phyloP scores from a whole-genome alignment of 1,284 basidiomycete genomes.

The Austroboletus rostrupii region DNA sequence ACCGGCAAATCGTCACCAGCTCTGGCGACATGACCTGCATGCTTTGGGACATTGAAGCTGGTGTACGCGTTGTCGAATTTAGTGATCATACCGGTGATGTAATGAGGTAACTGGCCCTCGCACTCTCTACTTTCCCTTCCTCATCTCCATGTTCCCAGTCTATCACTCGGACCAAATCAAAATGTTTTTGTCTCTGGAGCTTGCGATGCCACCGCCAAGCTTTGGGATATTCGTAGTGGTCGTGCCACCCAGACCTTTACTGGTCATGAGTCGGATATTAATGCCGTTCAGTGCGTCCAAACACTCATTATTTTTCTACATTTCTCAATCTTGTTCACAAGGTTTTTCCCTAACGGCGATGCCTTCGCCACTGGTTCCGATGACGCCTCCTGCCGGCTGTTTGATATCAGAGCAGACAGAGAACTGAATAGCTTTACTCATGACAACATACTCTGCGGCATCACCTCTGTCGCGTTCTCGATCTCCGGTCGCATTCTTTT shows the following conservation, averaged over 20 bases:
- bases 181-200: conserved; percentile 98
- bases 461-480: conserved; percentile 98
- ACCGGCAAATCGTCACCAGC: conserved; percentile 94
- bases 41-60: conserved; percentile 99
- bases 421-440: conserved; percentile 96
- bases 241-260: conserved; percentile 98
- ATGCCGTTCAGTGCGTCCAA: conserved; percentile 86
- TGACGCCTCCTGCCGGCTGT: conserved; percentile 96
- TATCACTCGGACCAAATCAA: conserved; percentile 91
- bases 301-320: conserved; percentile 13
- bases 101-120: conserved; percentile 71
- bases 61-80: conserved; percentile 93
- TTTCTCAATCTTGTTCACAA: conserved; percentile 32
- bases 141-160: conserved; percentile 42
- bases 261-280: conserved; percentile 98
- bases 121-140: conserved; percentile 7
- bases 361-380: conserved; percentile 99
- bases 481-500: conserved; percentile 96
- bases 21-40: conserved; percentile 99
- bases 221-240: conserved; percentile 97
- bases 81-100: conserved; percentile 99
- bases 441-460: conserved; percentile 97
- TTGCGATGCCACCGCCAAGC: conserved; percentile 95
- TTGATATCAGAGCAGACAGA: conserved; percentile 95
- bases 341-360: conserved; percentile 99